phyloP scores from a whole-genome alignment of 352 stramenopile species.

The Phytophthora sp. region DNA sequence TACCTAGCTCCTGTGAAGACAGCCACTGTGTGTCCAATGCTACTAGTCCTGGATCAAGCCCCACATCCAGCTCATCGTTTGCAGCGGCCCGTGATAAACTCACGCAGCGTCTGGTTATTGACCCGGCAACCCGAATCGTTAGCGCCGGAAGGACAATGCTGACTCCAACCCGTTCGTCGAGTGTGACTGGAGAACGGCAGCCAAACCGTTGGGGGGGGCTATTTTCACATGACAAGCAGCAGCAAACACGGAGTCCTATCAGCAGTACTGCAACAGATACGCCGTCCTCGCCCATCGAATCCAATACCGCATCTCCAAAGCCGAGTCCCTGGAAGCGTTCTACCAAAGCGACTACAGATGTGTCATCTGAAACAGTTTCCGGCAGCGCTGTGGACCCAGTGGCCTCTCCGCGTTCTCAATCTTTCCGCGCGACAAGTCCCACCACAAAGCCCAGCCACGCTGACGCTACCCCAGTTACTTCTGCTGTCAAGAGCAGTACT shows the following conservation, averaged over 20 bases:
- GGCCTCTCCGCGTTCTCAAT: slow-evolving; percentile 11
- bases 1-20: background rate
- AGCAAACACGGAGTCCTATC: slow-evolving; percentile 38
- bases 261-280: slow-evolving; percentile 23
- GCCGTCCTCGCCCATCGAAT: slow-evolving; percentile 6
- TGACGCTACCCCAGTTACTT: background rate
- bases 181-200: slow-evolving; percentile 20
- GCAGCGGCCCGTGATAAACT: slow-evolving; percentile 30
- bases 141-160: slow-evolving; percentile 26
- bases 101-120: slow-evolving; percentile 40
- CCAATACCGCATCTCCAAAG: slow-evolving; percentile 11
- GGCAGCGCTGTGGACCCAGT: slow-evolving; percentile 5
- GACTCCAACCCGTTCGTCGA: slow-evolving; percentile 27
- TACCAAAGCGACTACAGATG: slow-evolving; percentile 17
- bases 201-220: slow-evolving; percentile 42
- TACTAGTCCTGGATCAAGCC: slow-evolving; percentile 11
- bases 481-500: slow-evolving; percentile 3
- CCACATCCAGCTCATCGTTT: slow-evolving; percentile 17
- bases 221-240: slow-evolving; percentile 39
- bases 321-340: slow-evolving; percentile 18
- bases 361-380: slow-evolving; percentile 3
- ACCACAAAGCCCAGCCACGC: background rate
- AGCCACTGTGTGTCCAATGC: slow-evolving; percentile 3
- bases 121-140: slow-evolving; percentile 24
- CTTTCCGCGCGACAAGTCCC: slow-evolving; percentile 1